Evolutionary conservation across 345 rosid genomes (phyloP).

Genomic region (Eucalyptus albens): DNA sequence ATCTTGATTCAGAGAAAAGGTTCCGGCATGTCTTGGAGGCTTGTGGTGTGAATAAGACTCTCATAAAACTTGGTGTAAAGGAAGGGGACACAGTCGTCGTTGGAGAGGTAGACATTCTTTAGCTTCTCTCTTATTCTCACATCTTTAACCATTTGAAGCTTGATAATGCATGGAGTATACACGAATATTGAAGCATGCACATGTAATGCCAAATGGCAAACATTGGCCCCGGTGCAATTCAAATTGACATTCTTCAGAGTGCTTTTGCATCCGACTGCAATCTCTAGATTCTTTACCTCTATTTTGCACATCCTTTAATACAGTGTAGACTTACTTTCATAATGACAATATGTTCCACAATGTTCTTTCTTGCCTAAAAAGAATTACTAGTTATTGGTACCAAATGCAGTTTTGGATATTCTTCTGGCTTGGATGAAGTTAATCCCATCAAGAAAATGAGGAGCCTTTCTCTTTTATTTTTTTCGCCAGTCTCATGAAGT

Average conservation of each 20-base stretch:
- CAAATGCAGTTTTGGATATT: not conserved
- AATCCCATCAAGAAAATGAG: not conserved
- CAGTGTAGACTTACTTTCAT: not conserved
- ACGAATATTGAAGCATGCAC: not conserved
- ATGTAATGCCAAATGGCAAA: not conserved
- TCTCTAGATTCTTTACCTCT: not conserved
- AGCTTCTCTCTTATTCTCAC: not conserved
- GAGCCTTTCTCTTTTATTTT: not conserved
- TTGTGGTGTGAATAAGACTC: conserved; percentile 69
- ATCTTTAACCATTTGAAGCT: not conserved
- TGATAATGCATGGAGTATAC: not conserved
- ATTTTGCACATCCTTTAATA: not conserved
- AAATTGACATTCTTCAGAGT: not conserved
- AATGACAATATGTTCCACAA: not conserved
- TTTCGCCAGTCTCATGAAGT: not conserved
- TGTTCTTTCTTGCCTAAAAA: not conserved
- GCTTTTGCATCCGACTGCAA: not conserved
- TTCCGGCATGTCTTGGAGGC: conserved; percentile 89
- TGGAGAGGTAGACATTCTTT: conserved; percentile 51
- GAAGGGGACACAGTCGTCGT: conserved; percentile 89
- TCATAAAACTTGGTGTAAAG: conserved; percentile 72
- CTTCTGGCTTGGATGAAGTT: not conserved
- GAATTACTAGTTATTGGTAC: not conserved
- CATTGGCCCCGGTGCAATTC: not conserved
- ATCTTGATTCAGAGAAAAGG: conserved; percentile 73